Percentiles rank a stretch among this genome's conserved stretches.
These are phyloP conservation scores for Xerocomus nothofagi DNA, from an alignment of 1,284 basidiomycete species.

Conservation along the genomic window DNA sequence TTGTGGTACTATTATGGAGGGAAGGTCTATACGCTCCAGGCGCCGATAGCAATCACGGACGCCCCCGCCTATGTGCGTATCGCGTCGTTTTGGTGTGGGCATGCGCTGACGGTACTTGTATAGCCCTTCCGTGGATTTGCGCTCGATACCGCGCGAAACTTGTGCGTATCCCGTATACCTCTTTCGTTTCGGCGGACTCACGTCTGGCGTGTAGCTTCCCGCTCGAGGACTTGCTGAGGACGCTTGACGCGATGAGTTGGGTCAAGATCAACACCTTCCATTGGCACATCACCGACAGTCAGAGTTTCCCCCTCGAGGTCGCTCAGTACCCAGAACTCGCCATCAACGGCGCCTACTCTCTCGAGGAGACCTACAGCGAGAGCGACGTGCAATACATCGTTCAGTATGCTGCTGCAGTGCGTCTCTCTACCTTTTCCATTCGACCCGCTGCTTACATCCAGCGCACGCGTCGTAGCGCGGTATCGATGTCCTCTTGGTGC, in stretches of 20 bases:
- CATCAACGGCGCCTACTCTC: slow-evolving; percentile 61
- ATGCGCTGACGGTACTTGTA: slow-evolving; percentile 5
- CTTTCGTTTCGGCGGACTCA: background rate
- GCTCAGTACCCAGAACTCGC: slow-evolving; percentile 58
- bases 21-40: slow-evolving; percentile 55
- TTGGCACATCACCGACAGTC: slow-evolving; percentile 71
- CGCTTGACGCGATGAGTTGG: slow-evolving; percentile 83
- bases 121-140: slow-evolving; percentile 80
- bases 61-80: slow-evolving; percentile 61
- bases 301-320: slow-evolving; percentile 68
- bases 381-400: slow-evolving; percentile 57
- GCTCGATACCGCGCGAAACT: slow-evolving; percentile 78
- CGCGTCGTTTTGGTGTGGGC: background rate
- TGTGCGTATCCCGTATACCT: slow-evolving; percentile 32
- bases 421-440: slow-evolving; percentile 15
- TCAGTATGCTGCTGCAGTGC: slow-evolving; percentile 60
- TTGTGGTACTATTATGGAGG: slow-evolving; percentile 62
- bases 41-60: slow-evolving; percentile 63
- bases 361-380: slow-evolving; percentile 53
- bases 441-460: background rate
- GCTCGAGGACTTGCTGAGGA: slow-evolving; percentile 64
- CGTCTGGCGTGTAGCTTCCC: slow-evolving; percentile 51
- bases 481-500: slow-evolving; percentile 33
- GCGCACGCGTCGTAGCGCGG: slow-evolving; percentile 22
- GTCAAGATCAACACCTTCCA: slow-evolving; percentile 75